Percentiles rank a stretch among this genome's conserved stretches.
Conservation (phyloP, 2,329 filamentous ascomycete species). For the Hymenoscyphus repandus region DNA sequence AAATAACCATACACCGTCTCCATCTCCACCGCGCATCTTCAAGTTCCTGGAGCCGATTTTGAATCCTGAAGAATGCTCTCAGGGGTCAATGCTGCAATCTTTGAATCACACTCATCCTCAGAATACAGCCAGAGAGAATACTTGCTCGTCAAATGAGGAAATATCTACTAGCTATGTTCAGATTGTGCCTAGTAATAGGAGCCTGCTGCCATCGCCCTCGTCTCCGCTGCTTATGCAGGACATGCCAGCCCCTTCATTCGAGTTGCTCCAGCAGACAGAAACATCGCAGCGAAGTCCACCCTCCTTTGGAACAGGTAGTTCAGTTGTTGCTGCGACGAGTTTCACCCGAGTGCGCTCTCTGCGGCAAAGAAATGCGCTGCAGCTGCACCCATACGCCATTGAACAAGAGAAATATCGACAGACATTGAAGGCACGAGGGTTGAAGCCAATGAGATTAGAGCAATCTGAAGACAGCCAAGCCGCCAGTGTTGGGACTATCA, state of each 20-base stretch:
- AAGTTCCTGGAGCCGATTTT: slow-evolving; percentile 12
- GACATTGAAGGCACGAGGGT: slow-evolving; percentile 25
- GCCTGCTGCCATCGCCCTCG: slow-evolving; percentile 25
- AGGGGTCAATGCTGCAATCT: not conserved
- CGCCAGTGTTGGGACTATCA: slow-evolving; percentile 7
- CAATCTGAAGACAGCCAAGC: slow-evolving; percentile 18
- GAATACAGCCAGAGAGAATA: not conserved
- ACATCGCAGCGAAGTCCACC: not conserved
- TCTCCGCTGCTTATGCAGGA: not conserved
- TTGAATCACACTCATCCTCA: not conserved
- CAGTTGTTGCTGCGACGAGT: not conserved
- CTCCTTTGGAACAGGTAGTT: not conserved
- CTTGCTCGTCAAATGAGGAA: slow-evolving; percentile 27
- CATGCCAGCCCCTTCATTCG: slow-evolving; percentile 4
- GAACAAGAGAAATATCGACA: slow-evolving; percentile 30
- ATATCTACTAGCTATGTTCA: slow-evolving; percentile 37
- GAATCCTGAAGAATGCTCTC: not conserved
- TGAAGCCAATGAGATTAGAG: slow-evolving; percentile 27
- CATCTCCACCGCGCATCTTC: slow-evolving; percentile 10
- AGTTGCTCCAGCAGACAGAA: not conserved
- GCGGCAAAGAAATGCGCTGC: slow-evolving; percentile 29
- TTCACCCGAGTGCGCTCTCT: slow-evolving; percentile 16
- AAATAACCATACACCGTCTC: slow-evolving; percentile 1
- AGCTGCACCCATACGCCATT: slow-evolving; percentile 30
- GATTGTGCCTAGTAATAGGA: slow-evolving; percentile 31